A percentile compares a stretch with the other conserved stretches of the same genome.
phyloP scores from a whole-genome alignment of 768 basidiomycete species.

The Roridomyces roridus region DNA sequence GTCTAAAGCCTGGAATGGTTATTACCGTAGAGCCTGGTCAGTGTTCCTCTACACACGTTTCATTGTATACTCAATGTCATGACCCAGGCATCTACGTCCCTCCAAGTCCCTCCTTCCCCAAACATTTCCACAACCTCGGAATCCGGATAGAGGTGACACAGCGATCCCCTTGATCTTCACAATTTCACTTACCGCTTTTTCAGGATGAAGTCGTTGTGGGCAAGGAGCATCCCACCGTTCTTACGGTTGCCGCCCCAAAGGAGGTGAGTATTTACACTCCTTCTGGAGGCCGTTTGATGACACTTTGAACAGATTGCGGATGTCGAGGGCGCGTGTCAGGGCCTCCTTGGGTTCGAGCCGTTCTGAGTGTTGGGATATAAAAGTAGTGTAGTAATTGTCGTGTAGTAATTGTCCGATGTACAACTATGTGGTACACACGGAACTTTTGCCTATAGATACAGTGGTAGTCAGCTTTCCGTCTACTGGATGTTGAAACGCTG shows the following conservation, averaged over 20 bases:
- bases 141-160: conserved; percentile 83
- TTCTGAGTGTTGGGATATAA: conserved; percentile 22
- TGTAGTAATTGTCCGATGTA: no score
- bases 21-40: conserved; percentile 90
- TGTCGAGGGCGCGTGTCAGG: conserved; percentile 82
- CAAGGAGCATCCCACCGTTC: conserved; percentile 61
- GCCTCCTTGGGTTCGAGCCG: conserved; percentile 67
- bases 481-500: conserved; percentile 23
- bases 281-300: not conserved
- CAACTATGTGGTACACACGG: no score
- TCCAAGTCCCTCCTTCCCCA: conserved; percentile 76
- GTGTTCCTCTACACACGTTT: conserved; percentile 19
- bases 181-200: not conserved
- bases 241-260: conserved; percentile 80
- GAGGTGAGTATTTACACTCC: conserved; percentile 56
- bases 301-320: conserved; percentile 60
- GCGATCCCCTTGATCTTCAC: conserved; percentile 2
- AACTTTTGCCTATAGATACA: no score
- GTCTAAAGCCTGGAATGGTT: conserved; percentile 86
- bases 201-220: conserved; percentile 80
- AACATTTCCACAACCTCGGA: conserved; percentile 88
- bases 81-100: conserved; percentile 89
- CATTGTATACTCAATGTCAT: conserved; percentile 17
- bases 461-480: no score
- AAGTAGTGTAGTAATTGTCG: not conserved